A percentile compares a stretch with the other conserved stretches of the same genome.
phyloP scores from a whole-genome alignment of 2,329 filamentous ascomycete species.

The Aspergillus melleus region DNA sequence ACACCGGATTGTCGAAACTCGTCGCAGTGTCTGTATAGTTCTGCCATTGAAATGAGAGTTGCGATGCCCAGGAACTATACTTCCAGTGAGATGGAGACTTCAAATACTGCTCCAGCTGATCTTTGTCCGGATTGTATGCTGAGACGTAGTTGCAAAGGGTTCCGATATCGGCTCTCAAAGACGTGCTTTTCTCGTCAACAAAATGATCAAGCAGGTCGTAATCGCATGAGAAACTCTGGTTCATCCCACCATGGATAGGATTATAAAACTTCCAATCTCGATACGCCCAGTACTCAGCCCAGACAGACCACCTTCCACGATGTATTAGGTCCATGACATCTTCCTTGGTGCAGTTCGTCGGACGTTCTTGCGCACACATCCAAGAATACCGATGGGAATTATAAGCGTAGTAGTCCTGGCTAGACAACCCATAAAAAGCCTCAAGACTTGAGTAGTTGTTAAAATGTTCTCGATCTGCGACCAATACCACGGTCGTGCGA shows the following conservation, averaged over 20 bases:
- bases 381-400: background rate
- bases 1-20: background rate
- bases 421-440: background rate
- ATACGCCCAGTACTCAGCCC: background rate
- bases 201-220: background rate
- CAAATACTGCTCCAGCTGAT: background rate
- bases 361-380: background rate
- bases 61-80: background rate
- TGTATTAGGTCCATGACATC: background rate
- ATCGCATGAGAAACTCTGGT: background rate
- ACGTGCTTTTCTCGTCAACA: background rate
- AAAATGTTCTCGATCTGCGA: constrained; percentile 1
- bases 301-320: background rate
- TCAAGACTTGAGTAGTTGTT: background rate
- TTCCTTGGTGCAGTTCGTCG: background rate
- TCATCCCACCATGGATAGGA: background rate
- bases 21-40: background rate
- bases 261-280: background rate
- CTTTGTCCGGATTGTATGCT: background rate
- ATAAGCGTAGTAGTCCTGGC: background rate
- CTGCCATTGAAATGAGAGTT: background rate
- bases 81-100: background rate
- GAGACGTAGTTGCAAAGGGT: background rate
- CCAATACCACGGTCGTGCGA: background rate
- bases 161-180: background rate